Conservation (phyloP, 176 grass and related monocot species). For the Coix lacrymajobi region DNA sequence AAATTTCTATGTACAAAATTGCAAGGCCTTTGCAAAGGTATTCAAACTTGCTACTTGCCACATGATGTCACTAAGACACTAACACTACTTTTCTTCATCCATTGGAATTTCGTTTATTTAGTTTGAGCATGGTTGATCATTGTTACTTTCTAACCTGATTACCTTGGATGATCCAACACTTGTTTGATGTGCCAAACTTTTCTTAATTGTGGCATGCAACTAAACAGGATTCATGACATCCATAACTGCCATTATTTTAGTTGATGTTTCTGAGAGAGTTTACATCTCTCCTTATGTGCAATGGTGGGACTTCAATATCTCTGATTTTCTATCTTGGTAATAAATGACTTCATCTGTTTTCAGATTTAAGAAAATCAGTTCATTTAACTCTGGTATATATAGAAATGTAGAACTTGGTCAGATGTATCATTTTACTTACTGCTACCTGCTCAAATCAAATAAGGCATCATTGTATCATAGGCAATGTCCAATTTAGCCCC, state of each 20-base stretch:
- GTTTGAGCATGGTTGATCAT: neutral
- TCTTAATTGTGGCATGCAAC: neutral
- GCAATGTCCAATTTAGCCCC: neutral
- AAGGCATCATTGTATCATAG: neutral
- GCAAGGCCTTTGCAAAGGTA: neutral
- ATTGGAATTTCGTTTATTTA: neutral
- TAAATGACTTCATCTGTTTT: neutral
- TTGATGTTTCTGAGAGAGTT: neutral
- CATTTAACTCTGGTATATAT: neutral
- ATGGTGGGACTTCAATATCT: neutral
- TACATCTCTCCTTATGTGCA: neutral
- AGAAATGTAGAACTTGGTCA: neutral
- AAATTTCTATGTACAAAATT: neutral
- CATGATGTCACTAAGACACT: neutral
- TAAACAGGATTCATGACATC: neutral
- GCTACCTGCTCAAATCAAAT: neutral
- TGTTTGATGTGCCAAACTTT: neutral
- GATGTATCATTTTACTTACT: neutral
- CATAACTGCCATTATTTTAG: neutral
- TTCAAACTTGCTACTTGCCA: neutral
- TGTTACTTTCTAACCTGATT: neutral
- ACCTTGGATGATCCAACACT: neutral
- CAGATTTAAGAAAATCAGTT: neutral
- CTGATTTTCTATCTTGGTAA: neutral
- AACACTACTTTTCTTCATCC: neutral